These are phyloP conservation scores for Zasmidium cellare DNA, from an alignment of 2,329 filamentous ascomycete species.

Conservation along the genomic window DNA sequence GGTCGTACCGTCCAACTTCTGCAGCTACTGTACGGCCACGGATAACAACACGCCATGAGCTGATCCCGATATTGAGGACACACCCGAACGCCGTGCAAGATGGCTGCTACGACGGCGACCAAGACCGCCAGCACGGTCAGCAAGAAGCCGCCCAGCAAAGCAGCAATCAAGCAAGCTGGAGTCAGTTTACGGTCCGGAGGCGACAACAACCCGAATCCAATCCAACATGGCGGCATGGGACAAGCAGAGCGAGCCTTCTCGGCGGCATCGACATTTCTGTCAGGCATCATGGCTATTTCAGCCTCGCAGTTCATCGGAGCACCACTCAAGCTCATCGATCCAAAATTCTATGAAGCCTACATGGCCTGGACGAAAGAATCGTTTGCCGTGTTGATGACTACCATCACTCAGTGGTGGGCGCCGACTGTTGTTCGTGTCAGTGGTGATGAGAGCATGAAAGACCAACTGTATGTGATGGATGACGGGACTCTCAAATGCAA, in stretches of 20 bases:
- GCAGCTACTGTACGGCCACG: neutral
- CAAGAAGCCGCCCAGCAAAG: constrained; percentile 9
- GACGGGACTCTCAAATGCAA: constrained; percentile 75
- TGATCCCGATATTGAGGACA: neutral
- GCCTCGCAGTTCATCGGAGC: constrained; percentile 73
- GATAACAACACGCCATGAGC: neutral
- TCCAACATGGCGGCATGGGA: constrained; percentile 48
- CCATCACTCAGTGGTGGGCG: constrained; percentile 85
- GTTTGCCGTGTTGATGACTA: constrained; percentile 75
- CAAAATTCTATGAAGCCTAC: constrained; percentile 78
- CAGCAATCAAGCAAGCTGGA: constrained; percentile 37
- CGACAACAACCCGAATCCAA: constrained; percentile 36
- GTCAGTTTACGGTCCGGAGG: constrained; percentile 44
- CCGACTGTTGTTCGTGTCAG: constrained; percentile 80
- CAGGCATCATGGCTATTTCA: constrained; percentile 54
- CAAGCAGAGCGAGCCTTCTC: constrained; percentile 53
- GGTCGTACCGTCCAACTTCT: neutral
- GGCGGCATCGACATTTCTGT: constrained; percentile 51
- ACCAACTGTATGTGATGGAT: constrained; percentile 67
- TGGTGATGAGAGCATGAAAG: constrained; percentile 76
- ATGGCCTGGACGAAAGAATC: constrained; percentile 85
- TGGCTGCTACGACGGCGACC: constrained; percentile 5
- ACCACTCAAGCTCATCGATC: constrained; percentile 74
- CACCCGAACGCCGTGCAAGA: neutral
- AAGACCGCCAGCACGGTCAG: neutral